Percentiles rank a stretch among this genome's conserved stretches.
phyloP scores from a whole-genome alignment of 176 grass and related monocot species.

The Olyra latifolia region DNA sequence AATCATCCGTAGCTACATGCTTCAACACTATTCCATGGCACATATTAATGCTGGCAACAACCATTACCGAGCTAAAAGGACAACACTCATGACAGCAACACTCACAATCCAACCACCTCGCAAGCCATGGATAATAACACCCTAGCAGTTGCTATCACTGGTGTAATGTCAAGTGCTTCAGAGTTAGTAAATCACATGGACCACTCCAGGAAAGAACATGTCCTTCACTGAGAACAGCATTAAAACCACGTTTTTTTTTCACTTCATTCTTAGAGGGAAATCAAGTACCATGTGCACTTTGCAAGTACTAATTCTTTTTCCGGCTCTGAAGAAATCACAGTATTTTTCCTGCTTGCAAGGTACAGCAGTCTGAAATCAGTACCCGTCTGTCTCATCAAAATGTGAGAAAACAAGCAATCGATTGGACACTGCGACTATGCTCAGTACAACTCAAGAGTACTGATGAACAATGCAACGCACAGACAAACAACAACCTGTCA shows the following conservation, averaged over 20 bases:
- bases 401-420: conserved; percentile 14
- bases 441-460: not conserved
- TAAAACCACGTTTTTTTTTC: conserved; percentile 12
- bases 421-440: conserved; percentile 4
- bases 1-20: not conserved
- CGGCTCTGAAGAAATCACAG: not conserved
- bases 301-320: conserved; percentile 5
- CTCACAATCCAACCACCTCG: not conserved
- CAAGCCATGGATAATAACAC: not conserved
- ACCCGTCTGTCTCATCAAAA: conserved; percentile 18
- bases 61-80: not conserved
- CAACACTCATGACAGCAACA: not conserved
- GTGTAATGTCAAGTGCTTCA: not conserved
- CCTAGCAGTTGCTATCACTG: conserved; percentile 4
- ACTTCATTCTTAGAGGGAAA: not conserved
- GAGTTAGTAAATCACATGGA: conserved; percentile 26
- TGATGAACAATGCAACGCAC: conserved; percentile 10
- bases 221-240: not conserved
- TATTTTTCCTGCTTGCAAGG: not conserved
- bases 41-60: conserved; percentile 18
- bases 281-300: conserved; percentile 8
- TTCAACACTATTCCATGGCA: not conserved
- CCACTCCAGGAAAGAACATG: conserved; percentile 1
- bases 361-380: conserved; percentile 16
- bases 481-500: conserved; percentile 17